These are phyloP conservation scores for Aspergillus transmontanensis DNA, from an alignment of 2,329 filamentous ascomycete species.

Conservation along the genomic window DNA sequence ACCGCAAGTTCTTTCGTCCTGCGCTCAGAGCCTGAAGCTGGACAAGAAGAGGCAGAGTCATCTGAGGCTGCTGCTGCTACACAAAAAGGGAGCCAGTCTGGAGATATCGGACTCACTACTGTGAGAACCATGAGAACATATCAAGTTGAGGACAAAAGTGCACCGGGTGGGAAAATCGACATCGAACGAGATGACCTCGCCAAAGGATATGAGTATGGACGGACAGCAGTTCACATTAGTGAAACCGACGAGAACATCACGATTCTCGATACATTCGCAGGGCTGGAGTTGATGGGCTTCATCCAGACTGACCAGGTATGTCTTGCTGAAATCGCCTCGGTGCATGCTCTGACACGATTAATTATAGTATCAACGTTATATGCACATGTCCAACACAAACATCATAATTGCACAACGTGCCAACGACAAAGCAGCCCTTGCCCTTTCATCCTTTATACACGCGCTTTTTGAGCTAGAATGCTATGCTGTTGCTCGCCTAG, in stretches of 20 bases:
- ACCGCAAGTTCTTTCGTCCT: constrained; percentile 76
- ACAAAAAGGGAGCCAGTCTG: constrained; percentile 33
- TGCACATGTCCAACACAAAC: constrained; percentile 80
- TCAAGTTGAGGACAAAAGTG: constrained; percentile 72
- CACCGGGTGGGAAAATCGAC: constrained; percentile 77
- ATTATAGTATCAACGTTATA: constrained; percentile 73
- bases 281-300: constrained; percentile 85
- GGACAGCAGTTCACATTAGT: constrained; percentile 86
- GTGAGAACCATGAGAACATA: constrained; percentile 82
- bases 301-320: constrained; percentile 69
- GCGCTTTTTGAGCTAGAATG: constrained; percentile 82
- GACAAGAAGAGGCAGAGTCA: constrained; percentile 57
- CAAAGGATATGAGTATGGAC: constrained; percentile 93
- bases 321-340: constrained; percentile 3
- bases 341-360: constrained; percentile 7
- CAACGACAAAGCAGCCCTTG: constrained; percentile 80
- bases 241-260: constrained; percentile 85
- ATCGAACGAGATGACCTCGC: constrained; percentile 80
- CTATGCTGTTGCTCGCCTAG: constrained; percentile 83
- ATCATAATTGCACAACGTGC: constrained; percentile 75
- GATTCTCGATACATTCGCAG: constrained; percentile 75
- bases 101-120: constrained; percentile 56
- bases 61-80: constrained; percentile 48
- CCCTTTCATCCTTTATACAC: constrained; percentile 85
- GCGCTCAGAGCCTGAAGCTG: constrained; percentile 47